These are phyloP conservation scores for Trichoderma cornu-damae DNA, from an alignment of 2,329 filamentous ascomycete species.

Conservation along the genomic window DNA sequence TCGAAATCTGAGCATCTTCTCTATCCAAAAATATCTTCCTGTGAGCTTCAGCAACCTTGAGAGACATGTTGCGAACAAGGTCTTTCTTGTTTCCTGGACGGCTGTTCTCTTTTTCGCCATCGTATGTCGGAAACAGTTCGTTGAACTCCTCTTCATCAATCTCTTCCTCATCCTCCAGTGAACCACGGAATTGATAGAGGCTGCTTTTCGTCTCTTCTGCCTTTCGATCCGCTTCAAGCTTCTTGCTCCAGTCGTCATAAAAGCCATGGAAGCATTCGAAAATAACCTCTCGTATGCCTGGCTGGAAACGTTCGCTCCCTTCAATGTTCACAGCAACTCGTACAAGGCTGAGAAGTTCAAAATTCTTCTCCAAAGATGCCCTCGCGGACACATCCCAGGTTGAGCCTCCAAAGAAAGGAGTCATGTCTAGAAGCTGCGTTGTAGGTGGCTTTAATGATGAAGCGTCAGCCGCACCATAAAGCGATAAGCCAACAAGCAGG, in stretches of 20 bases:
- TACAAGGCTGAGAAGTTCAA: slow-evolving; percentile 42
- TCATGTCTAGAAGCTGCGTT: slow-evolving; percentile 39
- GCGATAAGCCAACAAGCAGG: slow-evolving; percentile 67
- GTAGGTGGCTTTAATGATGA: slow-evolving; percentile 37
- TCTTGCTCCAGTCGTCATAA: slow-evolving; percentile 74
- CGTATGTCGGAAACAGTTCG: slow-evolving; percentile 75
- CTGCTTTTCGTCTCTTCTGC: slow-evolving; percentile 68
- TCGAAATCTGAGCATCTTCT: slow-evolving; percentile 37
- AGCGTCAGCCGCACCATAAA: slow-evolving; percentile 46
- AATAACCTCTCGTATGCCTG: slow-evolving; percentile 47
- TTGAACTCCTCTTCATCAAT: slow-evolving; percentile 69
- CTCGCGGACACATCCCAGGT: slow-evolving; percentile 28
- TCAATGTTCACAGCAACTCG: slow-evolving; percentile 42
- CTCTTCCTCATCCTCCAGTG: slow-evolving; percentile 69
- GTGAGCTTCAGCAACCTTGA: slow-evolving; percentile 59
- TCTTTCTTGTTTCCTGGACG: slow-evolving; percentile 31
- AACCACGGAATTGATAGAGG: slow-evolving; percentile 78
- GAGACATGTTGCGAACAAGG: slow-evolving; percentile 50
- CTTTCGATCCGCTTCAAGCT: slow-evolving; percentile 69
- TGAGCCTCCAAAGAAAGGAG: slow-evolving; percentile 53
- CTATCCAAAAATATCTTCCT: slow-evolving; percentile 45
- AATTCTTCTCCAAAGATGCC: slow-evolving; percentile 26
- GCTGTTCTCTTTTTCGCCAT: slow-evolving; percentile 40
- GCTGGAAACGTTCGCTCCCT: slow-evolving; percentile 38
- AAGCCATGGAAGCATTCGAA: slow-evolving; percentile 65